Base-by-base conservation (phyloP, 257 asterid species). In the Lycium ferocissimum region DNA sequence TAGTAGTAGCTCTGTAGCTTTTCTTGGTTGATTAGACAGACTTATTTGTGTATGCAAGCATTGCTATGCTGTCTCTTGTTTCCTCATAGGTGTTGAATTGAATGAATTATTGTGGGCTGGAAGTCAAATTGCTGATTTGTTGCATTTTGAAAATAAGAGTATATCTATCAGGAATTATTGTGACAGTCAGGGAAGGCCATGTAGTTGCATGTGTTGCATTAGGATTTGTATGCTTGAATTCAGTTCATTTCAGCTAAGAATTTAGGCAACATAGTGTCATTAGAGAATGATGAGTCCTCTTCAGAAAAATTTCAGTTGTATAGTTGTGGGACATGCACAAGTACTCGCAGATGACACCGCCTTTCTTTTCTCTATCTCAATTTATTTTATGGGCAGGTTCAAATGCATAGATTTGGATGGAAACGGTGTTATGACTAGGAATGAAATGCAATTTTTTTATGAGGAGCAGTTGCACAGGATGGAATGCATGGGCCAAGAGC, bases 401-500 rank as follows among this genome's bases (percentile, higher is more conserved):
- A 97, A 97, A 91, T 95, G 98, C 95, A 92, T 95, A 80, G 99
- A 97, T 90, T 92, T 97, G 91, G 99, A 97, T 88, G 98, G 98
- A 79, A 97, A 97, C 90, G 98, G 98, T 80, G 84, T 94, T 84
- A 88, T 97, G 84, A 95, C 99, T 1, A 93, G 97, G 89, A 97
- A 95, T 53, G 99, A 97, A 87, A 92, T 97, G 92, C 99, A 97
- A 86, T 97, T 97, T 87, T 97, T 94, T 91, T 97, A 97, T 47
- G 99, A 97, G 92, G 99, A 97, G 91, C 99, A 97, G 89, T 83
- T 97, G 92, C 99, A 97, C 88, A 92, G 99, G 89, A 97, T 97
- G 99, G 99, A 97, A 88, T 97, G 99, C 93, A 97, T 97, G 98
- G 97, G 98, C 87, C 99, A 97, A 88, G 99, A 97, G 90, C 99